Evolutionary conservation across 176 grass and related monocot genomes (phyloP), one percentile per base, ranked within the genome.

Genomic region (Saccharum spontaneum): DNA sequence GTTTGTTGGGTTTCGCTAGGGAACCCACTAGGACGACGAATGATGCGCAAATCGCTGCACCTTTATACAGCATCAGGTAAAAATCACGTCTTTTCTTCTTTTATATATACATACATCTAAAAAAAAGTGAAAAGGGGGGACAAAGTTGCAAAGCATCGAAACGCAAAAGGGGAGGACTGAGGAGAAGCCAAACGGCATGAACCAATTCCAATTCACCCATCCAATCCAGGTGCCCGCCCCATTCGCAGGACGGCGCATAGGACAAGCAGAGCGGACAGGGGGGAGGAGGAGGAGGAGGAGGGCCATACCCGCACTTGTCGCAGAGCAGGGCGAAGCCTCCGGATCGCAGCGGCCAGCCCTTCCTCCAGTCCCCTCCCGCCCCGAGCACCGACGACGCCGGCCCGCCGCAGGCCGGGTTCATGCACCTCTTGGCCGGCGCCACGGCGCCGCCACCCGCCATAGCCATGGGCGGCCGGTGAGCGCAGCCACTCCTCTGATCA

Each of bases 331-430:
- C 92, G 79, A 90, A 94, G 74, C 73, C 90, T 40, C 94, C 97
- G 52, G 91, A 92, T 94, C 94, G 88, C 88, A 99, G 86, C 59
- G 80, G 83, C 97, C 97, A 99, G 5, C 97, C 97, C 82, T 88
- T 97, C 84, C 90, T 83, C 94, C 97, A 97, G 81, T 97, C 97
- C 30, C 86, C 93, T n/a, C 41, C 92, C 9, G 63, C 76, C 8
- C 73, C 82, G 30, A 71, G 26, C 23, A 60, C 30, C 14, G 87
- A 66, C 18, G 86, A 49, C 79, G 86, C 71, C n/a, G 86, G 64
- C 28, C 82, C 86, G 67, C 87, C 85, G 66, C 97, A 99, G 34
- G 69, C 88, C 44, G 78, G 76, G 88, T 99, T 99, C 94, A 94
- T 97, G 79, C 97, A 99, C 88, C 92, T 57, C 75, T 65, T 87